Evolutionary conservation across 768 basidiomycete genomes (phyloP).

Genomic region (Leccinum ochraceum): DNA sequence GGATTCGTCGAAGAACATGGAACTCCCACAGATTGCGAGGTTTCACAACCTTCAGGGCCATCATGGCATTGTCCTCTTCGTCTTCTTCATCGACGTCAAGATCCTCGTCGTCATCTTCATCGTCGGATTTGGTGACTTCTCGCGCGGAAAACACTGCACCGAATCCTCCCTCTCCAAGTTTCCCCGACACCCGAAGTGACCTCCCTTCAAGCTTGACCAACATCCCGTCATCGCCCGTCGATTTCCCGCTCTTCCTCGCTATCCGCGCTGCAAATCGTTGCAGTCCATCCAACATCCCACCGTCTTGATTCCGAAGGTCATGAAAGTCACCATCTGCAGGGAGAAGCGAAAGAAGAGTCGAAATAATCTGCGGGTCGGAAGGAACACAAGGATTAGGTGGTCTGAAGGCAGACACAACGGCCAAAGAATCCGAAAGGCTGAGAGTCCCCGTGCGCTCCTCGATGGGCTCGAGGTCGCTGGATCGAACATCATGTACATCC

Average conservation of each 20-base stretch:
- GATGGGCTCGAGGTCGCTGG: slow-evolving; percentile 31
- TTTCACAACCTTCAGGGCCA: slow-evolving; percentile 91
- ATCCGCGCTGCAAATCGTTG: slow-evolving; percentile 67
- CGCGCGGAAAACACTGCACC: slow-evolving; percentile 91
- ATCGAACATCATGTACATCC: slow-evolving; percentile 12
- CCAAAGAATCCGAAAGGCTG: slow-evolving; percentile 64
- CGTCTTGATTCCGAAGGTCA: slow-evolving; percentile 55
- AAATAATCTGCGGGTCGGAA: slow-evolving; percentile 65
- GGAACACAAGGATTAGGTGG: slow-evolving; percentile 90
- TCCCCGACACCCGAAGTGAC: slow-evolving; percentile 72
- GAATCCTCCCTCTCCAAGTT: slow-evolving; percentile 96
- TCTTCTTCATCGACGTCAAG: slow-evolving; percentile 49
- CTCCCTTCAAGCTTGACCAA: slow-evolving; percentile 62
- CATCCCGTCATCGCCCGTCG: slow-evolving; percentile 42
- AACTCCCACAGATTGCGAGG: slow-evolving; percentile 94
- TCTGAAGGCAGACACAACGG: slow-evolving; percentile 61
- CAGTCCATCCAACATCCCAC: slow-evolving; percentile 62
- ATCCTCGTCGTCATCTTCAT: slow-evolving; percentile 44
- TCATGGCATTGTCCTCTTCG: slow-evolving; percentile 56
- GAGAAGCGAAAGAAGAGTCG: slow-evolving; percentile 62
- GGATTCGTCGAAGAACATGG: slow-evolving; percentile 77
- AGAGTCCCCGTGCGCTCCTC: slow-evolving; percentile 66
- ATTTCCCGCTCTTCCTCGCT: slow-evolving; percentile 36
- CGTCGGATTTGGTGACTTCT: slow-evolving; percentile 46
- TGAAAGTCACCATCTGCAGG: slow-evolving; percentile 61